These are phyloP conservation scores for Trypanosomatidae sp. DNA, from an alignment of 208 protist species.

Conservation along the genomic window DNA sequence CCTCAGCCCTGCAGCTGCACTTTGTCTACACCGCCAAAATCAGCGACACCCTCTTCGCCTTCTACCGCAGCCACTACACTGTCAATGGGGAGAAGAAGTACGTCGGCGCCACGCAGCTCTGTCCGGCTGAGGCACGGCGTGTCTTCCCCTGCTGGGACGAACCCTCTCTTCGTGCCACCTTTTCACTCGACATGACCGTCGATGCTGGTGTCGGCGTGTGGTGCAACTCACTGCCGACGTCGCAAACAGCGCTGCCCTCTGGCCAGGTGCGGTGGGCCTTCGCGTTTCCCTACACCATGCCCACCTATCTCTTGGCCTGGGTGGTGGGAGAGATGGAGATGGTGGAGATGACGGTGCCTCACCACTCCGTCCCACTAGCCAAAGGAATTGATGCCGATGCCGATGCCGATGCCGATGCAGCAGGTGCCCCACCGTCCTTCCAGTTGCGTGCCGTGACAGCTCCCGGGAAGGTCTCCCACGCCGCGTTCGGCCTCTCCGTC, in stretches of 20 bases:
- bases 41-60: slow-evolving; percentile 91
- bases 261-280: slow-evolving; percentile 45
- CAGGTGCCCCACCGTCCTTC: not conserved
- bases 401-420: not conserved
- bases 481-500: slow-evolving; percentile 81
- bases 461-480: slow-evolving; percentile 42
- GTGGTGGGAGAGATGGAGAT: slow-evolving; percentile 88
- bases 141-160: slow-evolving; percentile 97
- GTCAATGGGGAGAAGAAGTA: slow-evolving; percentile 51
- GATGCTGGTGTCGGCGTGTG: slow-evolving; percentile 63
- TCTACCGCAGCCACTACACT: slow-evolving; percentile 94
- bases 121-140: slow-evolving; percentile 90
- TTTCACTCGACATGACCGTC: slow-evolving; percentile 89
- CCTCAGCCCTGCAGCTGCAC: slow-evolving; percentile 42
- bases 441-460: slow-evolving; percentile 57
- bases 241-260: slow-evolving; percentile 9
- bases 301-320: slow-evolving; percentile 97
- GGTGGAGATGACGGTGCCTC: slow-evolving; percentile 17
- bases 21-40: slow-evolving; percentile 90
- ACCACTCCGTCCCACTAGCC: too few relatives aligned
- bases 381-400: slow-evolving; percentile 21
- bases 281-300: slow-evolving; percentile 86
- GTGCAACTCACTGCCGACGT: slow-evolving; percentile 83
- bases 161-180: slow-evolving; percentile 93
- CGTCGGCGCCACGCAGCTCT: slow-evolving; percentile 93